A percentile compares a stretch with the other conserved stretches of the same genome.
These are phyloP conservation scores for Aspergillus tamarii DNA, from an alignment of 2,329 filamentous ascomycete species.

Conservation along the genomic window DNA sequence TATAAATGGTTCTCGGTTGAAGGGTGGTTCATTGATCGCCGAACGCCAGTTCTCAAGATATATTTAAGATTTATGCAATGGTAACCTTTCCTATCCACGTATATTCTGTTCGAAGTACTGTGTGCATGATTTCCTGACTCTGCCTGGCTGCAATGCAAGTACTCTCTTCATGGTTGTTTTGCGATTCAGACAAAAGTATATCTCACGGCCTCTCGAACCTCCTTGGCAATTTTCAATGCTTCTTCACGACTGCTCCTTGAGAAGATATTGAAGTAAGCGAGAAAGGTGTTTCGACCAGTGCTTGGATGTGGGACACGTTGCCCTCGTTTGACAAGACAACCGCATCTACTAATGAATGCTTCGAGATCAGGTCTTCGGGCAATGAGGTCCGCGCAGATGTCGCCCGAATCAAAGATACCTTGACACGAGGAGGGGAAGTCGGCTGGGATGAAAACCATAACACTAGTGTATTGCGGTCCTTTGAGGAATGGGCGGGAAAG, in stretches of 20 bases:
- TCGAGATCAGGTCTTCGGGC: constrained; percentile 4
- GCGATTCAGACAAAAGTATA: not conserved
- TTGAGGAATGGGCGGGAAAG: constrained; percentile 4
- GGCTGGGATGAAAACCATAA: constrained; percentile 9
- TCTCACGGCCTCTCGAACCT: not conserved
- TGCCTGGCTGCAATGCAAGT: not conserved
- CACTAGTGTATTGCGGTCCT: constrained; percentile 8
- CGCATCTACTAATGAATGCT: not conserved
- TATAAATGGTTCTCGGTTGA: no score
- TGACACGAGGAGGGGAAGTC: not conserved
- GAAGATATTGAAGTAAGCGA: constrained; percentile 12
- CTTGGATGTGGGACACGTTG: not conserved
- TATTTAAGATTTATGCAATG: not conserved
- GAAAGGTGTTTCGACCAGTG: not conserved
- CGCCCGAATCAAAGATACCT: constrained; percentile 1
- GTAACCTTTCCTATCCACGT: not conserved
- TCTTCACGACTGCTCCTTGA: not conserved
- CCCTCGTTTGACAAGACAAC: not conserved
- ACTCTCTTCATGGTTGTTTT: not conserved
- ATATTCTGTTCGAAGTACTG: not conserved
- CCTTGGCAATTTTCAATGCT: not conserved
- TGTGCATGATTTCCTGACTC: not conserved
- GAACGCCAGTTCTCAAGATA: no score
- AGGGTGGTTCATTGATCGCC: no score
- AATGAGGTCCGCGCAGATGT: not conserved